Base-by-base conservation (phyloP, 2,329 filamentous ascomycete species). In the Rhexocercosporidium sp. region DNA sequence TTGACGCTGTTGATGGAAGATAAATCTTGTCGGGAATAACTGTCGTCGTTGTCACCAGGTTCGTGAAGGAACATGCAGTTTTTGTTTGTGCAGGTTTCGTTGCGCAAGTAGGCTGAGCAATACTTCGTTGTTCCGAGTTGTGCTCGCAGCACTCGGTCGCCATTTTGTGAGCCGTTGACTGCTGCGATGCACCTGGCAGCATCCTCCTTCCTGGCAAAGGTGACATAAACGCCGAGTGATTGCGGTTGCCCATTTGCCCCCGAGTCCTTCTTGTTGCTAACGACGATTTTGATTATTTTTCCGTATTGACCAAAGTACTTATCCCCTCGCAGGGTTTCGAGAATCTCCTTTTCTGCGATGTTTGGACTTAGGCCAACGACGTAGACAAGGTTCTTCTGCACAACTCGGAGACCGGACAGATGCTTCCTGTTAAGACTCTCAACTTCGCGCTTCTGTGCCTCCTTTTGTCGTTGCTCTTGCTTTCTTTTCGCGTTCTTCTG, bases 1-100 rank as follows among this genome's bases (percentile, higher is more conserved):
- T 91, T 92, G 65, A 94, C 90, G 68, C 92, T 95, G 75, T 97
- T 98, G 84, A 97, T 92, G 20, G 94, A 96, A 0, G 95, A 98
- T 44, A 98, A 81, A 78, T 97, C 95, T 78, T 97, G 94, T 57
- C 96, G 88, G 9, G 93, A 97, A 78, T 97, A 98, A 80, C 94
- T 97, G 76, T 98, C 95, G 72, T 96, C 95, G 74, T 97, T 96
- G 76, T 99, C 96, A n/a, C 96, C 96, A 46, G 96, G 92, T 80
- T 99, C 96, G 77, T 99, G 96, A 60, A 99, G 81, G 79, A 99
- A 99, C 88, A 97, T 99, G 83, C 96, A 99, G 70, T 96, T 95
- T 61, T 94, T 90, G 76, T 99, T 99, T 65, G 92, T 94, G 80
- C 96, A 99, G 72, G 90, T 91, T 79, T 99, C 96, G 72, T 96